Percentiles rank a stretch among this genome's conserved stretches.
phyloP scores from a whole-genome alignment of 1,284 basidiomycete species.

The Trichosporon asahii region DNA sequence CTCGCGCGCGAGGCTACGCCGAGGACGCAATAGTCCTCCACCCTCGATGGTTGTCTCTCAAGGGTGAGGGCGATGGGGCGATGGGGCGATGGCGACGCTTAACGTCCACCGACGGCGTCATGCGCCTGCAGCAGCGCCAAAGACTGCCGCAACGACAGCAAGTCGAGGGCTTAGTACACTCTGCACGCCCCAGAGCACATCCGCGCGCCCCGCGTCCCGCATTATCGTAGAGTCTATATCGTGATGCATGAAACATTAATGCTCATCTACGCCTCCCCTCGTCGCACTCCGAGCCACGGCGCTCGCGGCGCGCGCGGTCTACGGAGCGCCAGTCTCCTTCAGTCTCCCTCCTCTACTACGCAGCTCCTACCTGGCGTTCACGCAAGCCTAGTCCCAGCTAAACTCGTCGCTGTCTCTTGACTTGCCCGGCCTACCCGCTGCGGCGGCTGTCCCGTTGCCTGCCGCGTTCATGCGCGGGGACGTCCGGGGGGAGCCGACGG shows the following conservation, averaged over 20 bases:
- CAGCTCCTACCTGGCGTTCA: neutral
- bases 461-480: neutral
- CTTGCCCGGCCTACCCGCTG: neutral
- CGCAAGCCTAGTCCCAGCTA: neutral
- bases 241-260: slow-evolving; percentile 2
- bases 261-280: neutral
- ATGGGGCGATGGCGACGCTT: no score
- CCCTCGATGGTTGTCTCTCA: no score
- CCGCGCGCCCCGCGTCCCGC: no score
- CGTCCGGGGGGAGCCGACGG: neutral
- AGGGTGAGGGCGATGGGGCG: no score
- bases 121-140: no score
- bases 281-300: neutral
- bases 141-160: no score
- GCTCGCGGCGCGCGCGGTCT: no score
- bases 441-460: neutral
- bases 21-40: neutral
- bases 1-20: slow-evolving; percentile 37
- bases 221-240: neutral
- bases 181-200: no score
- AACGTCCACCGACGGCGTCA: no score
- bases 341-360: no score
- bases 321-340: no score
- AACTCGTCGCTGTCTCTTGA: slow-evolving; percentile 5
- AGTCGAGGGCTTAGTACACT: no score